Conservation (phyloP, 371 early-diverging fungal genomes). For the Mortierella sp. region DNA sequence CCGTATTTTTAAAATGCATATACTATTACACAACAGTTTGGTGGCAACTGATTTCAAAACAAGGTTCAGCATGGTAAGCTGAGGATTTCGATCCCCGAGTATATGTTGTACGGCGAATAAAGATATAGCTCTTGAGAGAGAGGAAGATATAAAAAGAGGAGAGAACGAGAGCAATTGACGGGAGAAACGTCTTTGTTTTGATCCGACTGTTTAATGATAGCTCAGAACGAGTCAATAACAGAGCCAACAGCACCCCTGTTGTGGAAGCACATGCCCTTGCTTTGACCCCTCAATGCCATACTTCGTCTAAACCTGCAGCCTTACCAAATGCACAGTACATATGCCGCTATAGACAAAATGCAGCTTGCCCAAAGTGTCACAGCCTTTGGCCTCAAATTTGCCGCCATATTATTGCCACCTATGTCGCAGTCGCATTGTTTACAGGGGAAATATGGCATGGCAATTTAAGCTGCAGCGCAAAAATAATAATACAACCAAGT, state of each 20-base stretch:
- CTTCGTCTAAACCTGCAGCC: neutral
- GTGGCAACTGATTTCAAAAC: neutral
- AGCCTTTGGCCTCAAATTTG: no score
- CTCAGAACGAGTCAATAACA: neutral
- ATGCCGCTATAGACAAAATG: no score
- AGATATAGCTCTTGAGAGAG: neutral
- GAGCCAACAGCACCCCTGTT: neutral
- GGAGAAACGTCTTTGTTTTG: no score
- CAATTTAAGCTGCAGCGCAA: neutral
- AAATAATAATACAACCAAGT: neutral
- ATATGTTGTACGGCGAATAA: no score
- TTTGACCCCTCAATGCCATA: constrained; percentile 1
- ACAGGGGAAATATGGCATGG: neutral
- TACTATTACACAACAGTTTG: neutral
- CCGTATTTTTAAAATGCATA: neutral
- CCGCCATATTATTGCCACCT: neutral
- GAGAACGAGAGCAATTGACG: neutral
- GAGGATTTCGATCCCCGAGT: neutral
- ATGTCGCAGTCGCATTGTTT: neutral
- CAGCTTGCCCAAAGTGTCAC: no score
- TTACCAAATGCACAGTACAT: no score
- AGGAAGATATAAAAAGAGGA: neutral
- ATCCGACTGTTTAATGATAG: neutral
- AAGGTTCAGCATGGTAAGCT: no score
- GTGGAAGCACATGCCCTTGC: constrained; percentile 3